Conservation (phyloP, 2,329 filamentous ascomycete species). For the Alternaria panax region DNA sequence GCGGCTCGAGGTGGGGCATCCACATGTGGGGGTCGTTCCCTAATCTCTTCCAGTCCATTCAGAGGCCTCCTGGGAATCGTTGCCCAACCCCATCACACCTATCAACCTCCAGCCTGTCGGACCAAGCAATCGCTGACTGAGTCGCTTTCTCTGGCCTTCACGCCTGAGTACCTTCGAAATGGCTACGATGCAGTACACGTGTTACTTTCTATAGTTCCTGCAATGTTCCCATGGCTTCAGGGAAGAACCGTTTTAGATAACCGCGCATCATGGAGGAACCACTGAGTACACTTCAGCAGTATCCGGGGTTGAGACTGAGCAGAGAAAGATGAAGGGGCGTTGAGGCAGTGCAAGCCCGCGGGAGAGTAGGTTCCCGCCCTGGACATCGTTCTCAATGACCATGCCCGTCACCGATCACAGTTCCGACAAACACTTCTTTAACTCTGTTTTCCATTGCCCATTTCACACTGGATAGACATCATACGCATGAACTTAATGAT, state of each 20-base stretch:
- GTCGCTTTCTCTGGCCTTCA: background rate
- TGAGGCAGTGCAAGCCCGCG: too few relatives aligned
- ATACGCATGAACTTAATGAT: too few relatives aligned
- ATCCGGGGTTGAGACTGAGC: background rate
- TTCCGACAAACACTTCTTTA: fast-evolving
- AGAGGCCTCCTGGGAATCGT: background rate
- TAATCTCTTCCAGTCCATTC: background rate
- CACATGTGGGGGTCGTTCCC: background rate
- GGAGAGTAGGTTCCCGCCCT: too few relatives aligned
- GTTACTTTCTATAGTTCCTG: background rate
- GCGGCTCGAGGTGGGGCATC: background rate
- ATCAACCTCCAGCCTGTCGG: background rate
- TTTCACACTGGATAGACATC: fast-evolving
- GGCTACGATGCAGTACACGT: background rate
- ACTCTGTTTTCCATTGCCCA: background rate
- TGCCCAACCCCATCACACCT: background rate
- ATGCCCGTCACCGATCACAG: background rate
- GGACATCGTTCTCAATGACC: background rate
- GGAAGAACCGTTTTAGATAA: too few relatives aligned
- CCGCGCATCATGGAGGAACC: too few relatives aligned
- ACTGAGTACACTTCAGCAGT: background rate
- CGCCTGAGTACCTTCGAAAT: background rate
- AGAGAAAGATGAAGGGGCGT: too few relatives aligned
- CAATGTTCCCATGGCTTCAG: background rate
- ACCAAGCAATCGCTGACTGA: background rate